Percentiles rank a stretch among this genome's conserved stretches.
phyloP scores from a whole-genome alignment of 1,139 yeast genomes.

The Kodamaea sp. region DNA sequence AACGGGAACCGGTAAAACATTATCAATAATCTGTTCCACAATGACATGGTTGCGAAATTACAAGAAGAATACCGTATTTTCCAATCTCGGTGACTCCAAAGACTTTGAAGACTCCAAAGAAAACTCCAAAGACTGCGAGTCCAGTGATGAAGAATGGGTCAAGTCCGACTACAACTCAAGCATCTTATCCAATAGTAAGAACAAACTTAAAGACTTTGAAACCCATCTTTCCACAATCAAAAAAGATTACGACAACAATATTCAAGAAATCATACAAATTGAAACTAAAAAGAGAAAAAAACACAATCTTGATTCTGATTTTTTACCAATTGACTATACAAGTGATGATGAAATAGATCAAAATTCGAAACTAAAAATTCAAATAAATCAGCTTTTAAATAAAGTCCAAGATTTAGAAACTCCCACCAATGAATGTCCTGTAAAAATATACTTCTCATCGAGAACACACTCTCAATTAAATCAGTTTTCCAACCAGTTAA shows the following conservation, averaged over 20 bases:
- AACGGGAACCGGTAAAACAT: conserved; percentile 92
- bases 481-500: conserved; percentile 76
- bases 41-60: conserved; percentile 79
- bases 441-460: conserved; percentile 63
- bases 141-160: conserved; percentile 58
- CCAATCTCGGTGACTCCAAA: conserved; percentile 30
- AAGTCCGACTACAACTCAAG: conserved; percentile 39
- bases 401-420: conserved; percentile 23
- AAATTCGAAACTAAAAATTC: conserved; percentile 29
- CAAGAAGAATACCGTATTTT: conserved; percentile 38
- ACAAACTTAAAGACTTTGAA: conserved; percentile 40
- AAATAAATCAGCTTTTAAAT: conserved; percentile 41
- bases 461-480: conserved; percentile 88
- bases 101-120: conserved; percentile 5
- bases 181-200: conserved; percentile 27
- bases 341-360: conserved; percentile 30
- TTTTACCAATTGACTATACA: conserved; percentile 40
- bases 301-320: conserved; percentile 9
- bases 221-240: conserved; percentile 28
- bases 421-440: conserved; percentile 35
- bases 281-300: conserved; percentile 3
- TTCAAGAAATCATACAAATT: conserved; percentile 12
- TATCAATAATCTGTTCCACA: conserved; percentile 80
- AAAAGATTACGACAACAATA: conserved; percentile 13
- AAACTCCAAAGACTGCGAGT: conserved; percentile 17